Conservation (phyloP, 1,284 basidiomycete genomes). For the Irpex lacteus region DNA sequence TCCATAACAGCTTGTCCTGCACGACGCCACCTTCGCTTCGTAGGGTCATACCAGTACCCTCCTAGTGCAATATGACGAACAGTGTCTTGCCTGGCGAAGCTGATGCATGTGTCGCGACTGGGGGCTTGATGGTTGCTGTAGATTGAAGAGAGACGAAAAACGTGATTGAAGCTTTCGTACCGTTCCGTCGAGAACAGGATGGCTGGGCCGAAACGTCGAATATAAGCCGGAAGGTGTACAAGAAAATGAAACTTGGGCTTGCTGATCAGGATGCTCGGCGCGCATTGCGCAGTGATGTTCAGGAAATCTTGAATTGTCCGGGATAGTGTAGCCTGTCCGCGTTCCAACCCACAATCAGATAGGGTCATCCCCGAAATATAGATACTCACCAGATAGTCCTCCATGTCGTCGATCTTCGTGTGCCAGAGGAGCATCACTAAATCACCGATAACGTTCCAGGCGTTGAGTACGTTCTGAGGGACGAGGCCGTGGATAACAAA, state of each 20-base stretch:
- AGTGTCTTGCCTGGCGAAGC: slow-evolving; percentile 16
- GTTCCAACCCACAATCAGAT: too few relatives aligned
- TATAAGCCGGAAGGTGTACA: slow-evolving; percentile 12
- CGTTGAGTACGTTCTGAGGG: slow-evolving; percentile 16
- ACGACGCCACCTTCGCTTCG: slow-evolving; percentile 2
- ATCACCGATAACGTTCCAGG: slow-evolving; percentile 23
- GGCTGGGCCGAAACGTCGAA: slow-evolving; percentile 17
- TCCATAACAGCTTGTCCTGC: slow-evolving; percentile 2
- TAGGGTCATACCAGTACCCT: slow-evolving; percentile 13
- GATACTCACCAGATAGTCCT: slow-evolving; percentile 24
- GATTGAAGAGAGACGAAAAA: slow-evolving; percentile 19
- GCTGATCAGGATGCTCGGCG: slow-evolving; percentile 13
- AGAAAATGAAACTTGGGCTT: slow-evolving; percentile 21
- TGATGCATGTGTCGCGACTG: slow-evolving; percentile 15
- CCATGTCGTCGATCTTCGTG: slow-evolving; percentile 21
- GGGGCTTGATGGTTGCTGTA: slow-evolving; percentile 22
- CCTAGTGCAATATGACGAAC: slow-evolving; percentile 15
- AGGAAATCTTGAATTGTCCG: slow-evolving; percentile 17
- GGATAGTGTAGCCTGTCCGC: neutral
- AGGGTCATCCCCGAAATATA: too few relatives aligned
- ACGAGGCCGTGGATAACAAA: slow-evolving; percentile 27
- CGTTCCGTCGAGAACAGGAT: slow-evolving; percentile 20
- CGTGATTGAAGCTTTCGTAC: slow-evolving; percentile 21
- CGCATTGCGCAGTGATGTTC: slow-evolving; percentile 7
- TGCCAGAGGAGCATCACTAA: slow-evolving; percentile 28